Base-by-base conservation (phyloP, 1,284 basidiomycete species). In the Tylopilus orsonianus region DNA sequence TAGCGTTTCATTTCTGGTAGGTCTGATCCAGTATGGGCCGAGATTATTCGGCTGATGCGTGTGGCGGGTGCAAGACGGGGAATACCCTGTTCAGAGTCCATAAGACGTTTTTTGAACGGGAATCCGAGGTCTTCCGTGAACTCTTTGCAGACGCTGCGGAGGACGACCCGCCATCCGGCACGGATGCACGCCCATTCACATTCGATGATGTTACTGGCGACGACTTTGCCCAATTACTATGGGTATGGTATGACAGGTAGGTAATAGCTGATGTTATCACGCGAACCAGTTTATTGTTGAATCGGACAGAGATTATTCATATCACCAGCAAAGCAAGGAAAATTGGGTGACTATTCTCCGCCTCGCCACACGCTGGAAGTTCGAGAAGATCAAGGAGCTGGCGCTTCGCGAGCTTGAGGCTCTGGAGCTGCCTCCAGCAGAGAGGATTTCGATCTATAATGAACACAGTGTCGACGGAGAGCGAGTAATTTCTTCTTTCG, bases 181-280 rank as follows among this genome's bases (percentile, higher is more conserved):
- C 72, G 0, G 59, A 64, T 0, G 44, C 6, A 0, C 73, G 65
- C 22, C 78, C 83, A 0, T 75, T 81, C 40, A 67, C 75, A 3
- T 68, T 87, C 14, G 72, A 78, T 6, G 73, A 79, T 6, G 69
- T 79, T 10, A 65, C 62, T 0, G 61, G 72, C 0, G 62, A 68
- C 0, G 79, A 84, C 4, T 85, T 87, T 48, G 73, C 74, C 0
- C 69, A 71, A 4, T 77, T 87, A 18, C 56, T 85, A 0, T 86
- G 84, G 83, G 78, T 87, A 0, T 87, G 85, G 64, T 87, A 87
- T 39, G 81, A 85, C 40, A 75, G 75, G 83, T 85, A 34, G 34
- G 59, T 23, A 8, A n/a, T n/a, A 3, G 14, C n/a, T 19, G 12
- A 34, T 2, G 9, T 35, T 8, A 9, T 30, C 8, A 6, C 22